Evolutionary conservation across 2,329 filamentous ascomycete genomes (phyloP).

Genomic region (Sclerotinia nivalis): DNA sequence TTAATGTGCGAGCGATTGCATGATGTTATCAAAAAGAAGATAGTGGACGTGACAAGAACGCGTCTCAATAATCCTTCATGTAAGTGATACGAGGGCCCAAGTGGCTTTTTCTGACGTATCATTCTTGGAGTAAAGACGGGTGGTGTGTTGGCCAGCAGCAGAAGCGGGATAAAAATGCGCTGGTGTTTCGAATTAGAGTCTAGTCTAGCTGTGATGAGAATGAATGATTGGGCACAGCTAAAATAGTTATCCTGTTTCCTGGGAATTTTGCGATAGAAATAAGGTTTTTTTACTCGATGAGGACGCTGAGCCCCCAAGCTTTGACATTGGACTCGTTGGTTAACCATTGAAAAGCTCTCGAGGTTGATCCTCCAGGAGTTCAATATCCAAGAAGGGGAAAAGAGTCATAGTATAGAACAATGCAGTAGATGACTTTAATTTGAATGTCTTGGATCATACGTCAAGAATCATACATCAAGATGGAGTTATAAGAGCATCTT

Average conservation of each 20-base stretch:
- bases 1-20: constrained; percentile 10
- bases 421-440: not conserved
- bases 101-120: constrained; percentile 20
- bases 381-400: not conserved
- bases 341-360: not conserved
- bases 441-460: not conserved
- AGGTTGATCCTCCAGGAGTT: constrained; percentile 2
- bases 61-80: constrained; percentile 14
- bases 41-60: constrained; percentile 14
- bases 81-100: not conserved
- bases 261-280: constrained; percentile 3
- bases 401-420: not conserved
- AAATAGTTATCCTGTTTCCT: not conserved
- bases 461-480: not conserved
- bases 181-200: constrained; percentile 17
- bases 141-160: constrained; percentile 1
- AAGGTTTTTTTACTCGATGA: not conserved
- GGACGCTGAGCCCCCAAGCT: not conserved
- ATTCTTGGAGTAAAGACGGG: constrained; percentile 12
- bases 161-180: not conserved
- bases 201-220: not conserved
- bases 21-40: not conserved
- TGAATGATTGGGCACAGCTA: not conserved
- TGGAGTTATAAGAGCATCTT: not conserved
- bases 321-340: not conserved